These are phyloP conservation scores for Jamesozyma lodderae DNA, from an alignment of 805 yeast genomes.

Conservation along the genomic window DNA sequence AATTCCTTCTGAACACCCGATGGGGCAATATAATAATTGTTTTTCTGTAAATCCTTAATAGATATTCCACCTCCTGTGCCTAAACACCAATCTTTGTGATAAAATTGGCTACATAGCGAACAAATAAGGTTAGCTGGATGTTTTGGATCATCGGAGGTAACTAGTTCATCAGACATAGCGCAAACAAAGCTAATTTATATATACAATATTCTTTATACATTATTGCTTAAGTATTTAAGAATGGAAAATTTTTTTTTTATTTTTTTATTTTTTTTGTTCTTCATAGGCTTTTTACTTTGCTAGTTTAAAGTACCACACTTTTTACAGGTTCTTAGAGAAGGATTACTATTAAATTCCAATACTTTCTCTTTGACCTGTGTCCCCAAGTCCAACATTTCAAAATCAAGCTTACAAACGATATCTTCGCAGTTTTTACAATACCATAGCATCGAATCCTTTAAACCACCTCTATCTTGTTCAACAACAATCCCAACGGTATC, in stretches of 20 bases:
- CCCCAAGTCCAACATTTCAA: constrained; percentile 75
- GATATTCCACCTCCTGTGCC: constrained; percentile 97
- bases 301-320: constrained; percentile 51
- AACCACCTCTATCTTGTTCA: constrained; percentile 83
- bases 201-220: too few species aligned
- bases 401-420: constrained; percentile 57
- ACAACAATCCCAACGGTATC: constrained; percentile 84
- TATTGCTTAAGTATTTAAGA: too few species aligned
- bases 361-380: constrained; percentile 85
- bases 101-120: constrained; percentile 68
- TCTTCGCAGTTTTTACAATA: constrained; percentile 66
- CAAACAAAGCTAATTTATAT: too few species aligned
- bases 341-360: constrained; percentile 53
- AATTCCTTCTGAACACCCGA: constrained; percentile 95
- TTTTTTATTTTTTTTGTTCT: neutral
- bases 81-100: constrained; percentile 80
- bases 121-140: constrained; percentile 85
- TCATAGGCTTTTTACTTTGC: neutral
- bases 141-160: constrained; percentile 36
- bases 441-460: constrained; percentile 75
- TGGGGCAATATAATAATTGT: constrained; percentile 70
- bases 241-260: too few species aligned
- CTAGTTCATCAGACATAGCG: constrained; percentile 1
- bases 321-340: constrained; percentile 59
- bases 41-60: constrained; percentile 39